phyloP scores from a whole-genome alignment of 2,329 filamentous ascomycete genomes.

The Colletotrichum nymphaeae region DNA sequence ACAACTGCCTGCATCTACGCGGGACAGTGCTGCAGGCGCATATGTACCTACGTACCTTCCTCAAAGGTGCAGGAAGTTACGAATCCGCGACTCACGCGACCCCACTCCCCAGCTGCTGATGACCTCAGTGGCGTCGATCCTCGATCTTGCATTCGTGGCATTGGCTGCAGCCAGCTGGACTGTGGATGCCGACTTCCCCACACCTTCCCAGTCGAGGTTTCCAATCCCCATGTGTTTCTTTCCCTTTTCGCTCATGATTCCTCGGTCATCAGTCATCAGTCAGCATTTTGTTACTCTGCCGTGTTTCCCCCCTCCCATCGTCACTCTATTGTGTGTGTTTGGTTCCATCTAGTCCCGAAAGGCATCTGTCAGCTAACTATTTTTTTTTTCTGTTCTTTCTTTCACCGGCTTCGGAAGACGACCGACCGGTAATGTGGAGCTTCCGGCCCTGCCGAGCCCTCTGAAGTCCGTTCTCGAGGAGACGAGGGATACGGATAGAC shows the following conservation, averaged over 20 bases:
- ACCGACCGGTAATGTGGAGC: background rate
- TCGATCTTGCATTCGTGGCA: background rate
- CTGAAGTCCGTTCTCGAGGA: background rate
- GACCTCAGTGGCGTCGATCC: slow-evolving; percentile 34
- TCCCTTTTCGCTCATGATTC: slow-evolving; percentile 4
- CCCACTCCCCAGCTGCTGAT: slow-evolving; percentile 14
- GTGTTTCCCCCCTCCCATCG: too few relatives aligned
- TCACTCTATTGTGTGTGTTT: background rate
- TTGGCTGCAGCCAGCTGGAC: background rate
- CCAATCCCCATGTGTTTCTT: background rate
- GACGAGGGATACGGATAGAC: background rate
- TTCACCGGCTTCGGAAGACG: background rate
- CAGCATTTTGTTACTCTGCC: background rate
- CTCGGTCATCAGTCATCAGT: background rate
- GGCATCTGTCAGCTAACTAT: background rate
- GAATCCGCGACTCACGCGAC: slow-evolving; percentile 20
- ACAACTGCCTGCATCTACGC: background rate
- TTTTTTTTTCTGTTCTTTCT: background rate
- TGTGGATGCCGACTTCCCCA: slow-evolving; percentile 13
- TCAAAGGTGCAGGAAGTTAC: slow-evolving; percentile 1
- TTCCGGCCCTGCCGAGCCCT: background rate
- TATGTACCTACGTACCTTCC: background rate
- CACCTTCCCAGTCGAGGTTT: slow-evolving; percentile 6
- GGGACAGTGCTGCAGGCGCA: too few relatives aligned
- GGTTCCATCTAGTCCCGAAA: background rate